Base-by-base conservation (phyloP, 1,139 yeast genomes). In the Hyphopichia buzzinii region DNA sequence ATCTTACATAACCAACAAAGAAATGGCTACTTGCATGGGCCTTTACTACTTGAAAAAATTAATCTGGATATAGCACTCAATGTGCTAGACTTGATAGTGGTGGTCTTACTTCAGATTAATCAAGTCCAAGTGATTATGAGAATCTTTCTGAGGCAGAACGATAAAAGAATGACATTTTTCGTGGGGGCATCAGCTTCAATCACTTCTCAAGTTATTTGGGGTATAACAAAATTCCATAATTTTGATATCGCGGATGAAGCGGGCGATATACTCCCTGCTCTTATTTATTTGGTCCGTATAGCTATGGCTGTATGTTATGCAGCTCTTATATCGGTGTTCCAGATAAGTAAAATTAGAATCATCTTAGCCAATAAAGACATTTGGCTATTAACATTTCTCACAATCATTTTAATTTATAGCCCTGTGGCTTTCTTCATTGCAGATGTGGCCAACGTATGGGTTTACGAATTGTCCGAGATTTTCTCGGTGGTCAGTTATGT, bases 111-210 rank as follows among this genome's bases (percentile, higher is more conserved):
- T 15, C 84, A 82, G 53, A 63, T 85, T 25, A 80, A 87, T 39
- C 92, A 85, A 54, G 89, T 85, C 0, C 90, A 84, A 50, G 81
- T 85, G 17, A 70, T 84, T 5, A 82, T 83, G 78, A 64, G 92
- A 37, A 61, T 85, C 19, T 86, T 84, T 49, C 77, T 78, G 37
- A 68, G 96, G 29, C 84, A 76, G 37, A 72, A 74, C 37, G 96
- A 88, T 57, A 83, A 82, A 52, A 66, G 88, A 37, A 59, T 81
- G 30, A 75, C 86, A 4, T 74, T 85, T 33, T 66, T 76, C 41
- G 63, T 80, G 12, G 96, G 96, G 1, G 60, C 77, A 0, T 44
- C 68, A 0, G 65, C 87, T 2, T 71, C 82, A 4, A 48, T 83
- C 3, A 58, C 77, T 0, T 74, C 88, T 1, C 87, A 84, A 50